A percentile compares a stretch with the other conserved stretches of the same genome.
These are phyloP conservation scores for Aristolochia fimbriata DNA, from an alignment of 164 flowering plant genomes.

Conservation along the genomic window DNA sequence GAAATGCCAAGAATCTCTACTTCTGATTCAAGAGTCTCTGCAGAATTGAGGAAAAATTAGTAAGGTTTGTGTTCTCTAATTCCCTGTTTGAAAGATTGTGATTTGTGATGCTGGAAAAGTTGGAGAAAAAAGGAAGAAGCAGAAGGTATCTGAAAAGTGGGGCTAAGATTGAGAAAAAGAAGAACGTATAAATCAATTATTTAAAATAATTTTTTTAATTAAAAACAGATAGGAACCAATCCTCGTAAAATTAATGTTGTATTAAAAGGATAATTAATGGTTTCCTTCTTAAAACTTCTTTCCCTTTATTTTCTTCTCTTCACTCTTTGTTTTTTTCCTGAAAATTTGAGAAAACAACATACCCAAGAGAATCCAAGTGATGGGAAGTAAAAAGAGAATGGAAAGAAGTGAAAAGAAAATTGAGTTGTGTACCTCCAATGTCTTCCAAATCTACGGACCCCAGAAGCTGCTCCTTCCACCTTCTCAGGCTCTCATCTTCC, in stretches of 20 bases:
- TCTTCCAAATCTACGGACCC: constrained; percentile 24
- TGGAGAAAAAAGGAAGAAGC: not conserved
- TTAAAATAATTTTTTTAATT: too few relatives aligned
- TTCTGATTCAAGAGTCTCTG: constrained; percentile 51
- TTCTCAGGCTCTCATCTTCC: constrained; percentile 36
- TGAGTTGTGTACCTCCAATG: constrained; percentile 20
- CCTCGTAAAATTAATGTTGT: too few relatives aligned
- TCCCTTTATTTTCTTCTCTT: too few relatives aligned
- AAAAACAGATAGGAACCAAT: too few relatives aligned
- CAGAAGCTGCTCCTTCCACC: constrained; percentile 35
- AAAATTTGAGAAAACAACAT: too few relatives aligned
- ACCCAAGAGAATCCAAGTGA: too few relatives aligned
- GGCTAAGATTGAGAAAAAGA: too few relatives aligned
- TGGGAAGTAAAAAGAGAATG: not conserved
- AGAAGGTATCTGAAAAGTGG: not conserved
- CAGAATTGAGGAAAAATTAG: constrained; percentile 1
- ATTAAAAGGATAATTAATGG: too few relatives aligned
- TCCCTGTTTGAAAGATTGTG: not conserved
- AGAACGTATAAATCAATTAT: too few relatives aligned
- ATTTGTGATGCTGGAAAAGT: not conserved
- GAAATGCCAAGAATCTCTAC: constrained; percentile 44
- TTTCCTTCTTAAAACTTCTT: too few relatives aligned
- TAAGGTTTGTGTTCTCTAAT: not conserved
- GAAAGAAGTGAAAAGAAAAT: not conserved
- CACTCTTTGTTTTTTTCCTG: too few relatives aligned